These are phyloP conservation scores for Candida ascalaphidarum DNA, from an alignment of 805 yeast genomes.

Conservation along the genomic window DNA sequence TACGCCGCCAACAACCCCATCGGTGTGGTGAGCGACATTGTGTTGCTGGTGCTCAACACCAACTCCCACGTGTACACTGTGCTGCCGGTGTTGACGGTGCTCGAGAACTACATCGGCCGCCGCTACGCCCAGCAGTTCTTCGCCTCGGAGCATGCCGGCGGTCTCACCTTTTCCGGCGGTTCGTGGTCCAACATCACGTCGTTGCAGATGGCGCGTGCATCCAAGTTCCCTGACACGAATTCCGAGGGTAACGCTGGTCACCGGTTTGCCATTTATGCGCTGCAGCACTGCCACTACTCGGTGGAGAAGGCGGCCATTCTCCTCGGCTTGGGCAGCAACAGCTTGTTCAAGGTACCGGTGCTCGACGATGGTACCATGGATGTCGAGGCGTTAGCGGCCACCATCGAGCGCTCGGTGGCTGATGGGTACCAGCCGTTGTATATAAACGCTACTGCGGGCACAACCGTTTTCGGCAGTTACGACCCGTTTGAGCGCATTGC, in stretches of 20 bases:
- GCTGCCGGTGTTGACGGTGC: slow-evolving; percentile 68
- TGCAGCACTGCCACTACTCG: slow-evolving; percentile 70
- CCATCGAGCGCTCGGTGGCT: slow-evolving; percentile 33
- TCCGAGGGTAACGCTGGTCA: slow-evolving; percentile 41
- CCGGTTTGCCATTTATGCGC: slow-evolving; percentile 63
- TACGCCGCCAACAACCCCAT: slow-evolving; percentile 84
- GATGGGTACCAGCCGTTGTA: slow-evolving; percentile 68
- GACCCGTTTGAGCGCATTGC: slow-evolving; percentile 58
- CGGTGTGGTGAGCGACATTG: slow-evolving; percentile 66
- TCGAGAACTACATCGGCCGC: slow-evolving; percentile 60
- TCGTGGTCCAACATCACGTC: slow-evolving; percentile 80
- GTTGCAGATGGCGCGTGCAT: slow-evolving; percentile 67
- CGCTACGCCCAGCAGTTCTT: slow-evolving; percentile 64
- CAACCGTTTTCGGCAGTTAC: slow-evolving; percentile 80
- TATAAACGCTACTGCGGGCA: slow-evolving; percentile 80
- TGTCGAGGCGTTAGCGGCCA: slow-evolving; percentile 33
- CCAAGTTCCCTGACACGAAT: slow-evolving; percentile 62
- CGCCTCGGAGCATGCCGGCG: slow-evolving; percentile 44
- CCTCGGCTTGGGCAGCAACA: slow-evolving; percentile 57
- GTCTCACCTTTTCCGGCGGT: slow-evolving; percentile 81
- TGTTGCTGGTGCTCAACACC: slow-evolving; percentile 65
- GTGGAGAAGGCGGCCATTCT: slow-evolving; percentile 76
- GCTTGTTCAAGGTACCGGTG: slow-evolving; percentile 59
- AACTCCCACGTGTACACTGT: slow-evolving; percentile 83
- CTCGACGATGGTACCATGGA: slow-evolving; percentile 50